Evolutionary conservation across 495 filamentous ascomycete genomes (phyloP).

Genomic region (Talaromyces borbonicus): DNA sequence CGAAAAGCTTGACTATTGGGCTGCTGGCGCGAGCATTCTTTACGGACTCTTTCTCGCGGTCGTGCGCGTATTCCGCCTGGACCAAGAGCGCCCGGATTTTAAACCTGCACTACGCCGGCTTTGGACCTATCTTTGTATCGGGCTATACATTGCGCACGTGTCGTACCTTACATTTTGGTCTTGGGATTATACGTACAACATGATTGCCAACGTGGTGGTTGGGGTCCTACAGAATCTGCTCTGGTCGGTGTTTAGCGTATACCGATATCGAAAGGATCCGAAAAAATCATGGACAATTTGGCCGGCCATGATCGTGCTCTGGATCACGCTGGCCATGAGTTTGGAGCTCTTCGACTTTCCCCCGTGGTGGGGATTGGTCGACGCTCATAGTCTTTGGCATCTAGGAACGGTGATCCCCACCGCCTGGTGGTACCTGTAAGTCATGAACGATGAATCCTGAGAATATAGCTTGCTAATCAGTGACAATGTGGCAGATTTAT

Average conservation of each 20-base stretch:
- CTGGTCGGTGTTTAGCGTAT: constrained; percentile 78
- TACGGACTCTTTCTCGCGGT: constrained; percentile 82
- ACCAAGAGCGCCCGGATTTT: constrained; percentile 44
- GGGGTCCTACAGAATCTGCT: constrained; percentile 73
- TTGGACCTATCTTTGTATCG: constrained; percentile 65
- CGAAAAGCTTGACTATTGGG: constrained; percentile 95
- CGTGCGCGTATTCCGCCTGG: constrained; percentile 73
- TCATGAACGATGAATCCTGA: too few relatives aligned
- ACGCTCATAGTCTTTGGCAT: constrained; percentile 97
- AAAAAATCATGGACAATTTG: constrained; percentile 69
- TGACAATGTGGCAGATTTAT: constrained; percentile 75
- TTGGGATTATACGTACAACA: constrained; percentile 97
- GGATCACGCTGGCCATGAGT: constrained; percentile 90
- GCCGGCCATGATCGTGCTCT: constrained; percentile 88
- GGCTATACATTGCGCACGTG: constrained; percentile 67
- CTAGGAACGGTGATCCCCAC: constrained; percentile 82
- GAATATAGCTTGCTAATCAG: too few relatives aligned
- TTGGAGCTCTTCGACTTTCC: constrained; percentile 91
- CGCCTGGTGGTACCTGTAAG: constrained; percentile 92
- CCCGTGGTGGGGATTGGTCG: constrained; percentile 69
- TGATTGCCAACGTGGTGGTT: constrained; percentile 82
- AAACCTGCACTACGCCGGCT: constrained; percentile 51
- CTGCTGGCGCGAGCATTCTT: constrained; percentile 79
- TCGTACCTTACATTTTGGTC: constrained; percentile 72
- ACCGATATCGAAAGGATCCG: constrained; percentile 54